Evolutionary conservation across 441 rosid species (phyloP), one percentile per base, ranked within the genome.

Genomic region (Populus trichocarpa): DNA sequence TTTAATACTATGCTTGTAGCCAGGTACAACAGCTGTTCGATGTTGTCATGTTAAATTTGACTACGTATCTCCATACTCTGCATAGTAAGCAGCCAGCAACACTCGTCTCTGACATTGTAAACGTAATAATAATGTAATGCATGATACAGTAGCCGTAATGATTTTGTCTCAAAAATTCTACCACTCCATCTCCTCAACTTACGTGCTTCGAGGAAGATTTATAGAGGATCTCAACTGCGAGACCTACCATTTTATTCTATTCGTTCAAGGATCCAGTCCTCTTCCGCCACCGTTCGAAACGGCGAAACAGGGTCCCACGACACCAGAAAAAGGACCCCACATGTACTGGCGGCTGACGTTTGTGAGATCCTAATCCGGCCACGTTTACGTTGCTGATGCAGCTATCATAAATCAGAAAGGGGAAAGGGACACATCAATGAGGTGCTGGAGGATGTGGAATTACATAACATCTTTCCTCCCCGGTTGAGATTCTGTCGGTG

Each of bases 201-300:
- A 67, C 86, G 86, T 81, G 80, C 80, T 23, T 63, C 79, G 80
- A 83, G 79, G 89, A 30, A 59, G 88, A 84, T 86, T 53, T 75
- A 50, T 25, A 59, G 36, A 46, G n/a, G n/a, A n/a, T n/a, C 78
- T 70, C 6, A 22, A 40, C 80, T 69, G 81, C 79, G 83, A 82
- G 85, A 84, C 73, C 13, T 22, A 63, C 79, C 83, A 72, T 35
- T 8, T 28, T 67, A 50, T 38, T 38, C 46, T 38, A 38, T 50
- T 50, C 57, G 57, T 14, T 50, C 57, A 50, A 50, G 18, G 16
- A 57, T 57, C 63, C 63, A 57, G 12, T 35, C 8, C 8, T 35
- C 38, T 35, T 30, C 32, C 32, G 32, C 32, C 38, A 35, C 38
- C 8, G 4, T 32, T 32, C 35, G 5, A 5, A 32, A 32, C 35